Base-by-base conservation (phyloP, 202 grass and related monocot genomes). In the Cymbopogon flexuosus region DNA sequence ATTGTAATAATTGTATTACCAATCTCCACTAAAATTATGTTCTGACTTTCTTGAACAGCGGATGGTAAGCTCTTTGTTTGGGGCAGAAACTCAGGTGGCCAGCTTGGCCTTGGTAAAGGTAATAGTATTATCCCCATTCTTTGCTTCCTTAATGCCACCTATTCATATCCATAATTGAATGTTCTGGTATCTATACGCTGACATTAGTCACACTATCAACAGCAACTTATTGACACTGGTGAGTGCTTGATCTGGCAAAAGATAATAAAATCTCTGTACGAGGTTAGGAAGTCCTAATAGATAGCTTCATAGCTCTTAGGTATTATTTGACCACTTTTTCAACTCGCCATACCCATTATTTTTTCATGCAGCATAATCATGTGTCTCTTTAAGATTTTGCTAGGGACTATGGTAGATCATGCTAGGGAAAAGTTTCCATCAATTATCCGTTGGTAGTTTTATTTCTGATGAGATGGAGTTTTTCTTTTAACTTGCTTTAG, bases 31-130 rank as follows among this genome's bases (percentile, higher is more conserved):
- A 31, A 84, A 60, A 3, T 41, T 33, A 0, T 81, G 19, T 81
- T 63, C 16, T 69, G 15, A 24, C 45, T 64, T 27, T 81, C 42
- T 24, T 14, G 22, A 76, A 77, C 82, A 97, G 94, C 39, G 8
- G 79, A 97, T 59, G 91, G 94, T 15, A 81, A 85, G 67, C 94
- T 97, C 80, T 97, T 92, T 15, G 52, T 86, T 72, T 97, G 94
- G 94, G 94, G 94, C 42, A 85, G 87, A 69, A 97, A 97, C 81
- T 97, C 94, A 13, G 90, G 86, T 85, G 94, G 94, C 56, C 94
- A 97, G 83, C 94, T 97, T 87, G 94, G 94, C 35, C 89, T 97
- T 84, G 94, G 94, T 62, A 97, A 93, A 91, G 85, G 94, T 97
- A 97, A 84, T 33, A 33, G 31, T 8, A 22, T 79, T 21, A 79